Conservation (phyloP, 345 rosid genomes). For the Hibiscus trionum region DNA sequence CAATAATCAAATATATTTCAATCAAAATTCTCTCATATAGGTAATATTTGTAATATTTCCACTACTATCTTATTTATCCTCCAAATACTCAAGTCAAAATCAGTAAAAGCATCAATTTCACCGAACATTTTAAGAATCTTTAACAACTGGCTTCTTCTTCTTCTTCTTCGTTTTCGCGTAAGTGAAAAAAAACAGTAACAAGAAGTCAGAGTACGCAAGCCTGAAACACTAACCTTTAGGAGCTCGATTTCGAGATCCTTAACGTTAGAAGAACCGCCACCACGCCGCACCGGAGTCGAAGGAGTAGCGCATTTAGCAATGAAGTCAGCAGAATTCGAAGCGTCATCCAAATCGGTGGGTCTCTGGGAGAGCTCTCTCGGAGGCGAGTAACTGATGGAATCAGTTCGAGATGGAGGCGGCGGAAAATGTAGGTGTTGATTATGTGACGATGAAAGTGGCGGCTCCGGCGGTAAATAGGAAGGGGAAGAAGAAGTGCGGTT, state of each 20-base stretch:
- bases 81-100: neutral
- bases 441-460: conserved; percentile 3
- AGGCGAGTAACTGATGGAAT: conserved; percentile 49
- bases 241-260: conserved; percentile 56
- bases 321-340: neutral
- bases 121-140: neutral
- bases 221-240: conserved; percentile 48
- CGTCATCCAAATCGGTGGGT: conserved; percentile 8
- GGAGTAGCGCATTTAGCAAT: conserved; percentile 19
- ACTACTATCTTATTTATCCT: neutral
- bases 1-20: conserved; percentile 5
- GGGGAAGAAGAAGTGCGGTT: conserved; percentile 11
- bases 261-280: conserved; percentile 7
- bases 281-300: conserved; percentile 15
- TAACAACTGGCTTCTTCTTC: neutral
- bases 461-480: neutral
- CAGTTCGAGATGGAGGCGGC: conserved; percentile 9
- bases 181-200: neutral
- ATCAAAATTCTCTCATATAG: neutral
- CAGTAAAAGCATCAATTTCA: neutral
- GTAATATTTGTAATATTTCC: neutral
- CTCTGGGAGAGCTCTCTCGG: conserved; percentile 73
- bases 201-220: neutral
- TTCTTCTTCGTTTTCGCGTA: neutral
- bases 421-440: conserved; percentile 11